A percentile compares a stretch with the other conserved stretches of the same genome.
Conservation (phyloP, 2,329 filamentous ascomycete species). For the Aspergillus terreus region DNA sequence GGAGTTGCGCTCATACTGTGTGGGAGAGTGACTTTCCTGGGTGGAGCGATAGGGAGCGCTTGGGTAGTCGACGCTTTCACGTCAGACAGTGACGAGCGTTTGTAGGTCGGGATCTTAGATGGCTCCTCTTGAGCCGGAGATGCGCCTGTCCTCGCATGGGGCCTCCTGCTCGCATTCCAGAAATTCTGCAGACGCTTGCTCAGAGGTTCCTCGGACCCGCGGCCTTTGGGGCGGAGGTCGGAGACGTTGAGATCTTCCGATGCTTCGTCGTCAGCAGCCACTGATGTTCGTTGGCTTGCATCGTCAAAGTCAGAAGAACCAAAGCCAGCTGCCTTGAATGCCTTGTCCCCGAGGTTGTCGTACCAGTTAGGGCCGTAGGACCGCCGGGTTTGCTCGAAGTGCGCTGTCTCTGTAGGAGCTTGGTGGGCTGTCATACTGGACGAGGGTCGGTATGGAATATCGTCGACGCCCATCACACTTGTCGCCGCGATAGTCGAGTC, state of each 20-base stretch:
- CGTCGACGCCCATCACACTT: slow-evolving; percentile 36
- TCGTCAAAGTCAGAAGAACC: slow-evolving; percentile 32
- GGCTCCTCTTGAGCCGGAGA: slow-evolving; percentile 15
- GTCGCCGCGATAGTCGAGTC: slow-evolving; percentile 40
- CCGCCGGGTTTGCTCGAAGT: slow-evolving; percentile 24
- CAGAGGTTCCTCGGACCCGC: slow-evolving; percentile 28
- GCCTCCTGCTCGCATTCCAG: slow-evolving; percentile 32
- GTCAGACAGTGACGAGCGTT: slow-evolving; percentile 14
- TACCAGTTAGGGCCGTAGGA: slow-evolving; percentile 28
- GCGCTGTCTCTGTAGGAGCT: slow-evolving; percentile 19
- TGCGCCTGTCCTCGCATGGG: slow-evolving; percentile 15
- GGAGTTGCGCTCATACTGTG: slow-evolving; percentile 33
- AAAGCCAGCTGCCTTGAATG: slow-evolving; percentile 34
- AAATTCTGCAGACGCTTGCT: slow-evolving; percentile 38
- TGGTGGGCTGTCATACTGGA: slow-evolving; percentile 17
- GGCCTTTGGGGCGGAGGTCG: slow-evolving; percentile 25
- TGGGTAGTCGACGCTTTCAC: slow-evolving; percentile 19
- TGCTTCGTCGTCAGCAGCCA: slow-evolving; percentile 28
- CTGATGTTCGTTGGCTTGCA: slow-evolving; percentile 28
- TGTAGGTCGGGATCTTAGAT: slow-evolving; percentile 12
- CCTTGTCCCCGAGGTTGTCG: slow-evolving; percentile 31
- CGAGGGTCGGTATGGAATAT: slow-evolving; percentile 22
- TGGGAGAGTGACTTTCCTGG: slow-evolving; percentile 31
- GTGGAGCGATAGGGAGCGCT: slow-evolving; percentile 19
- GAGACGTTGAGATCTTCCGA: slow-evolving; percentile 27